These are phyloP conservation scores for Polytrichum commune DNA, from an alignment of 225 moss, liverwort and hornwort species.

Conservation along the genomic window DNA sequence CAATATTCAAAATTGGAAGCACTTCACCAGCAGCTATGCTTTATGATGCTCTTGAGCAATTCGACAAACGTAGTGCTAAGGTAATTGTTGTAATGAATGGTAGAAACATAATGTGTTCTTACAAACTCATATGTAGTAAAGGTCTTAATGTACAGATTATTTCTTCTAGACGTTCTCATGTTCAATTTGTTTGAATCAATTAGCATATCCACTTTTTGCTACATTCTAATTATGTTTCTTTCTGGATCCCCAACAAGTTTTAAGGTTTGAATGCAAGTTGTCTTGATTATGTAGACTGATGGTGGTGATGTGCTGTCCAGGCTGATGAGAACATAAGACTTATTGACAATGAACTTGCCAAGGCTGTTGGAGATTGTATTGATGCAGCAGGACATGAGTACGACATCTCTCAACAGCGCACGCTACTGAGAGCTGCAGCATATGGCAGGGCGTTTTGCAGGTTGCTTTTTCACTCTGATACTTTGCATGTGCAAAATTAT, in stretches of 20 bases:
- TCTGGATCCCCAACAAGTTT: background rate
- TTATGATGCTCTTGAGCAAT: constrained; percentile 98
- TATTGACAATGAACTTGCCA: constrained; percentile 74
- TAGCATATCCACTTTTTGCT: background rate
- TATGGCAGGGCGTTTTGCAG: constrained; percentile 99
- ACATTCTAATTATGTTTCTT: background rate
- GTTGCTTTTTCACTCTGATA: constrained; percentile 24
- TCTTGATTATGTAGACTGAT: background rate
- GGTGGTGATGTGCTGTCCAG: constrained; percentile 31
- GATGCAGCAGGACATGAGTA: constrained; percentile 98
- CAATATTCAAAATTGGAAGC: constrained; percentile 97
- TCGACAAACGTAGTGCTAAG: constrained; percentile 95
- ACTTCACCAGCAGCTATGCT: constrained; percentile 94
- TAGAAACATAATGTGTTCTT: no score
- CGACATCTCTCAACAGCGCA: constrained; percentile 84
- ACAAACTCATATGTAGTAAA: no score
- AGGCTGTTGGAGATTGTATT: constrained; percentile 94
- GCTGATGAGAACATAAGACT: constrained; percentile 98
- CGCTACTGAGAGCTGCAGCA: constrained; percentile 90
- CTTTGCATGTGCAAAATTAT: no score
- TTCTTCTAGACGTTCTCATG: no score
- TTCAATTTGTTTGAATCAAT: no score
- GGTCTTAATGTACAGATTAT: no score
- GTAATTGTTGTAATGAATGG: constrained; percentile 21
- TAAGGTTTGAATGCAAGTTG: background rate